Conservation (phyloP, 139 green algal species). For the Ettlia oleoabundans region DNA sequence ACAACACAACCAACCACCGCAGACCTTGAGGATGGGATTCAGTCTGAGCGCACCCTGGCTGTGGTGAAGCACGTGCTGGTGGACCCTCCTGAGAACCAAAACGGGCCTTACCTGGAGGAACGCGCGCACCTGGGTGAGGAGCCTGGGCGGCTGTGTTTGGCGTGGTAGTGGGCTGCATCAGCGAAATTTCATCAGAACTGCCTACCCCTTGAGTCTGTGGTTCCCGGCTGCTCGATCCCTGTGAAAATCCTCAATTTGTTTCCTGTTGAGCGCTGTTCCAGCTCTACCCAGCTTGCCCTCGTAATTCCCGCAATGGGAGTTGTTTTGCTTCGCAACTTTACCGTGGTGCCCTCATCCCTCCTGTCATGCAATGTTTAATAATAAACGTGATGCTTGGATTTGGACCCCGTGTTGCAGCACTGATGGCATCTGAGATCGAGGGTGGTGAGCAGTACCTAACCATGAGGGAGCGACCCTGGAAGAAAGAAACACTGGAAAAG, state of each 20-base stretch:
- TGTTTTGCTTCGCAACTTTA: too few species aligned
- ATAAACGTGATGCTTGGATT: too few species aligned
- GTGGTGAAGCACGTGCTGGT: conserved; percentile 35
- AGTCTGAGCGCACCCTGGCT: conserved; percentile 18
- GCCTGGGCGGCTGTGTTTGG: background rate
- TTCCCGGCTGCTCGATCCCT: too few species aligned
- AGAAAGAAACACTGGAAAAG: conserved; percentile 19
- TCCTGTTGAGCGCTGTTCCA: too few species aligned
- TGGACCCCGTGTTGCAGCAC: conserved; percentile 6
- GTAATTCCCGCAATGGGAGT: too few species aligned
- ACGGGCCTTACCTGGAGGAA: conserved; percentile 26
- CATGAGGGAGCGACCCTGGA: conserved; percentile 17
- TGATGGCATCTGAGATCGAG: conserved; percentile 25
- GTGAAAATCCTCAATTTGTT: too few species aligned
- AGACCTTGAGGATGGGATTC: conserved; percentile 13
- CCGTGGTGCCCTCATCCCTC: too few species aligned
- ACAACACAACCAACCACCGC: background rate
- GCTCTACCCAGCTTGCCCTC: too few species aligned
- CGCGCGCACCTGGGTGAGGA: conserved; percentile 30
- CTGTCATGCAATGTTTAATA: too few species aligned
- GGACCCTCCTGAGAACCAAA: conserved; percentile 9
- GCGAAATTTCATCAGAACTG: too few species aligned
- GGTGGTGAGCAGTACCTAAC: conserved; percentile 11
- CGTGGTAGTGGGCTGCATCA: background rate
- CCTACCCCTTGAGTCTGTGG: too few species aligned